A percentile compares a stretch with the other conserved stretches of the same genome.
These are phyloP conservation scores for Rhodotorula sp. DNA, from an alignment of 1,284 basidiomycete genomes.

Conservation along the genomic window DNA sequence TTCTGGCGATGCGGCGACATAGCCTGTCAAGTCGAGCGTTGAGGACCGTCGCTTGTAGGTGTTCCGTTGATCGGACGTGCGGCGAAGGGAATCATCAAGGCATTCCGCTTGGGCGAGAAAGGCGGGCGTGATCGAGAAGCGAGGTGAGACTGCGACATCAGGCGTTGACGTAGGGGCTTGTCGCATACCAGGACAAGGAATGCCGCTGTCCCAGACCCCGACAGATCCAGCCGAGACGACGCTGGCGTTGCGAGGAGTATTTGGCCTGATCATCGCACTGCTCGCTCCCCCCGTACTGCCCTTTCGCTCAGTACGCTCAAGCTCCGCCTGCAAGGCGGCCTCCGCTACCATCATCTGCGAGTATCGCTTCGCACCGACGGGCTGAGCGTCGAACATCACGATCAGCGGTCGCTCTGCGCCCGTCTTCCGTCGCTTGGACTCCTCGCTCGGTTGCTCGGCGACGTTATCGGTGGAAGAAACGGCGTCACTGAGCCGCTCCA, in stretches of 20 bases:
- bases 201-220: not conserved
- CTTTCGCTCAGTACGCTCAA: not conserved
- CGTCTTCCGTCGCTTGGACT: too few species aligned
- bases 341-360: slow-evolving; percentile 13
- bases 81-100: not conserved
- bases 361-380: slow-evolving; percentile 18
- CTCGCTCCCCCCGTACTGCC: not conserved
- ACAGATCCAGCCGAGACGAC: not conserved
- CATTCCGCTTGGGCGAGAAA: not conserved
- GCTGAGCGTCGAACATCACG: slow-evolving; percentile 17
- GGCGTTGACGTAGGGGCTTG: not conserved
- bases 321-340: not conserved
- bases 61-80: not conserved
- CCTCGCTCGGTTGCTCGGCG: too few species aligned
- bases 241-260: not conserved
- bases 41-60: not conserved
- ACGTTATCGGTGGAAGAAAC: too few species aligned
- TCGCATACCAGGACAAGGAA: not conserved
- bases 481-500: too few species aligned
- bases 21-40: not conserved
- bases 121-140: slow-evolving; percentile 5
- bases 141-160: not conserved
- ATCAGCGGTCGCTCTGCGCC: slow-evolving; percentile 5
- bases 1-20: slow-evolving; percentile 23
- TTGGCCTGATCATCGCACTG: not conserved